These are phyloP conservation scores for Streptanthus diversifolius DNA, from an alignment of 345 rosid genomes.

Conservation along the genomic window DNA sequence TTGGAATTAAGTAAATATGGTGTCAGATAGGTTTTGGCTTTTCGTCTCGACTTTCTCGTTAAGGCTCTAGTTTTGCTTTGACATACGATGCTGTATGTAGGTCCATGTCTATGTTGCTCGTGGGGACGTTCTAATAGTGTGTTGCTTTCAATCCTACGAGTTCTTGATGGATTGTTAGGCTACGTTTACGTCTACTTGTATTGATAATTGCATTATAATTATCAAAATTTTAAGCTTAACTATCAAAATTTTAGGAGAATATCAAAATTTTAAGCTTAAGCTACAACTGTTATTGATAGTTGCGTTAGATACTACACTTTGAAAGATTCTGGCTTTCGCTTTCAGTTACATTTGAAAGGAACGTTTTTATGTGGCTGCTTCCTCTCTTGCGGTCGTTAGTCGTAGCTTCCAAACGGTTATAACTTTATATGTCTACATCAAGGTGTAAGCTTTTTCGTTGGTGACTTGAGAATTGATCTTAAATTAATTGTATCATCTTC, in stretches of 20 bases:
- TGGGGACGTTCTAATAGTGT: background rate
- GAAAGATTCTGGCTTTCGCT: background rate
- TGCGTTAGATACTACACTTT: background rate
- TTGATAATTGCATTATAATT: no score
- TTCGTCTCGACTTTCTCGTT: background rate
- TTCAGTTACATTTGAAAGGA: background rate
- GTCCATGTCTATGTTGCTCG: background rate
- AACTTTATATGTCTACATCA: background rate
- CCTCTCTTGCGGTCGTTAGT: background rate
- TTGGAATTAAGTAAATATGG: background rate
- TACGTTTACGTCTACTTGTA: background rate
- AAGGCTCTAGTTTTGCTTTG: constrained; percentile 18
- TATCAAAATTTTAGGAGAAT: no score
- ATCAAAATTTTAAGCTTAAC: no score
- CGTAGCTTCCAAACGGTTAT: background rate
- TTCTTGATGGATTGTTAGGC: background rate
- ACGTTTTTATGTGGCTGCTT: background rate
- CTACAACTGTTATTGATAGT: background rate
- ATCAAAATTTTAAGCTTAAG: background rate
- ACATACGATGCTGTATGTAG: constrained; percentile 24
- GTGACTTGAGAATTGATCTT: background rate
- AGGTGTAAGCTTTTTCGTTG: background rate
- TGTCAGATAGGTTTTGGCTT: background rate
- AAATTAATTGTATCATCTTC: background rate
- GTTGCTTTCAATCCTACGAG: constrained; percentile 1